Evolutionary conservation across 176 grass and related monocot genomes (phyloP).

Genomic region (Juncus inflexus): DNA sequence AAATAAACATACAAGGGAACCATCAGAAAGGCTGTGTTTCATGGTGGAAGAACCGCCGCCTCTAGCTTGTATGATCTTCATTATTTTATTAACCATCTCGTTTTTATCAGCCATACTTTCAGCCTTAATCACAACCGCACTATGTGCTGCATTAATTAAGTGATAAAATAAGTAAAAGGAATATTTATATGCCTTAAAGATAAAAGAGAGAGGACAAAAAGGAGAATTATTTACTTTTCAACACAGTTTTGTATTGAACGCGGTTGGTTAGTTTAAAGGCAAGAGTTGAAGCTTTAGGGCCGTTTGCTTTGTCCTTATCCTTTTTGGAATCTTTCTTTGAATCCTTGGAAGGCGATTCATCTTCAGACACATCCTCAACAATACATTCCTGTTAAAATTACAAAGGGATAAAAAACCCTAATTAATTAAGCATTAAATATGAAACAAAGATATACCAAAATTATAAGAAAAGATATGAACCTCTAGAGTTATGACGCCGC

Average conservation of each 20-base stretch:
- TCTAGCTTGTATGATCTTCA: conserved; percentile 36
- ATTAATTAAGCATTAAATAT: not conserved
- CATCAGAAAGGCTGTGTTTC: conserved; percentile 59
- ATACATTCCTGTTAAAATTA: conserved; percentile 53
- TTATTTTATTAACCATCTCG: conserved; percentile 67
- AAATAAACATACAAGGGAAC: conserved; percentile 57
- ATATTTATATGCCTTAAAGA: conserved; percentile 6
- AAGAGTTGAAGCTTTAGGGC: conserved; percentile 42
- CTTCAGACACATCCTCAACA: conserved; percentile 62
- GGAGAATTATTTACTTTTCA: conserved; percentile 54
- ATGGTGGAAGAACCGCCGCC: conserved; percentile 39
- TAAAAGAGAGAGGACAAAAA: conserved; percentile 6
- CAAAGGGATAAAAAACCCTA: not conserved
- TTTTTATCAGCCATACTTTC: conserved; percentile 76
- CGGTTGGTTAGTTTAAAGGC: conserved; percentile 81
- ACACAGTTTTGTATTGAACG: conserved; percentile 77
- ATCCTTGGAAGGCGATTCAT: conserved; percentile 56
- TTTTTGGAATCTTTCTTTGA: conserved; percentile 69
- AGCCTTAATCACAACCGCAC: conserved; percentile 62
- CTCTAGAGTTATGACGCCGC: conserved; percentile 71
- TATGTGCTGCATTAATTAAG: conserved; percentile 48
- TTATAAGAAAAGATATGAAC: conserved; percentile 31
- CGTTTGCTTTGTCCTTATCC: conserved; percentile 42
- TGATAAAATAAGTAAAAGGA: conserved; percentile 2
- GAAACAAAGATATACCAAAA: not conserved